phyloP scores from a whole-genome alignment of 805 yeast species.

The Wickerhamiella sorbophila region DNA sequence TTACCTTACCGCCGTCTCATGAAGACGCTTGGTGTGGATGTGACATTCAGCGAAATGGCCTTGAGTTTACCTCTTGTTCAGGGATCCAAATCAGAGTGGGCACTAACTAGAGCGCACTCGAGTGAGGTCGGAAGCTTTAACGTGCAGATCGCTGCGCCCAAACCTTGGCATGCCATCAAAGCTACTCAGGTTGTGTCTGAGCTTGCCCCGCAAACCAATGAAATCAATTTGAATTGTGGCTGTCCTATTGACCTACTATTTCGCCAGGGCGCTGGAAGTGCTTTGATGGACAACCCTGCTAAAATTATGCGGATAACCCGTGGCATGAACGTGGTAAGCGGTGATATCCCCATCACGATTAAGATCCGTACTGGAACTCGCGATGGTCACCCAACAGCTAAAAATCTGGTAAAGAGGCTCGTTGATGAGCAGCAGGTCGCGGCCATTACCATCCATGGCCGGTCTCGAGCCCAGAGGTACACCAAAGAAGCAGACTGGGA shows the following conservation, averaged over 20 bases:
- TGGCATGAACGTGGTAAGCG: constrained; percentile 78
- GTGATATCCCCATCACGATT: constrained; percentile 84
- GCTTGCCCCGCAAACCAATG: constrained; percentile 50
- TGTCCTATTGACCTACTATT: constrained; percentile 95
- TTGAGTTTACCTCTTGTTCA: constrained; percentile 70
- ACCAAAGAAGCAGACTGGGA: constrained; percentile 88
- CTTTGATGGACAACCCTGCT: constrained; percentile 78
- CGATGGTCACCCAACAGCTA: constrained; percentile 83
- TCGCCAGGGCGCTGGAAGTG: constrained; percentile 92
- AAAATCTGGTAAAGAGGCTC: constrained; percentile 51
- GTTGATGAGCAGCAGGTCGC: constrained; percentile 71
- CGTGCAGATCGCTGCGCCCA: constrained; percentile 80
- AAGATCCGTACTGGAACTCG: constrained; percentile 85
- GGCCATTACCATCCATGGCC: constrained; percentile 87
- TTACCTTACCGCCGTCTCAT: constrained; percentile 87
- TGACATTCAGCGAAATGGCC: constrained; percentile 95
- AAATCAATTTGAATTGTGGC: constrained; percentile 86
- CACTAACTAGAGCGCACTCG: constrained; percentile 76
- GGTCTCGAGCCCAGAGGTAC: constrained; percentile 92
- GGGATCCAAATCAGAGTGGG: constrained; percentile 95
- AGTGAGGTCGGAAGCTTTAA: constrained; percentile 82
- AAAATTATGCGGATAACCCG: constrained; percentile 62
- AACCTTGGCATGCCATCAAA: constrained; percentile 86
- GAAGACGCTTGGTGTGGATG: constrained; percentile 81
- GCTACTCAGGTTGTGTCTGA: constrained; percentile 69